A percentile compares a stretch with the other conserved stretches of the same genome.
Conservation (phyloP, 495 filamentous ascomycete genomes). For the Annulohypoxylon moriforme region DNA sequence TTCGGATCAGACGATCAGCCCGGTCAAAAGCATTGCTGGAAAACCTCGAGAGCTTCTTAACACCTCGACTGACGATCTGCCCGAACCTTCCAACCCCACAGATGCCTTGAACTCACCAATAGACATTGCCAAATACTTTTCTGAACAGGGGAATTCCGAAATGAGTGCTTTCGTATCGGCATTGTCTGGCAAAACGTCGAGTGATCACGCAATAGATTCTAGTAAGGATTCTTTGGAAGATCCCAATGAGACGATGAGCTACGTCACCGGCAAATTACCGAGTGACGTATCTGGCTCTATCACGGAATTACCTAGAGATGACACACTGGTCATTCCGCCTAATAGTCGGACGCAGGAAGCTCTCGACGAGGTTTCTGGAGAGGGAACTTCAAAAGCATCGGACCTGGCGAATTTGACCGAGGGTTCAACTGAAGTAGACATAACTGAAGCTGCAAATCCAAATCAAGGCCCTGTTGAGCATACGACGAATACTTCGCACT, state of each 20-base stretch:
- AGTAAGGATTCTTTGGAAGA: slow-evolving; percentile 4
- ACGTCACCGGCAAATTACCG: background rate
- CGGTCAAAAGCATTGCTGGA: slow-evolving; percentile 19
- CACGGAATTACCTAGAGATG: slow-evolving; percentile 31
- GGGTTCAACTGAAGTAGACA: background rate
- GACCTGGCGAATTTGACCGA: background rate
- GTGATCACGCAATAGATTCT: background rate
- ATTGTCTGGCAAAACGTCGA: slow-evolving; percentile 17
- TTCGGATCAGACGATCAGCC: background rate
- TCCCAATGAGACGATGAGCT: background rate
- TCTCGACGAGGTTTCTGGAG: background rate
- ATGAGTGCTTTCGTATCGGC: slow-evolving; percentile 43
- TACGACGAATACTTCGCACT: slow-evolving; percentile 5
- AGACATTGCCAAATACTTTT: slow-evolving; percentile 41
- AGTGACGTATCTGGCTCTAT: background rate
- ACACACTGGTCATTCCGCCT: slow-evolving; percentile 18
- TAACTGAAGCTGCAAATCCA: background rate
- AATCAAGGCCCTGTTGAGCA: background rate
- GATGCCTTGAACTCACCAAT: slow-evolving; percentile 33
- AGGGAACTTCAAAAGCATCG: background rate
- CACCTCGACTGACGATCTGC: slow-evolving; percentile 2
- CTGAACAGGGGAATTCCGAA: slow-evolving; percentile 42
- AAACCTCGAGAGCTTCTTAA: slow-evolving; percentile 19
- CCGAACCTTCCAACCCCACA: slow-evolving; percentile 15
- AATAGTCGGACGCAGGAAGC: slow-evolving; percentile 27